These are phyloP conservation scores for Paraphoma chrysanthemicola DNA, from an alignment of 2,329 filamentous ascomycete genomes.

Conservation along the genomic window DNA sequence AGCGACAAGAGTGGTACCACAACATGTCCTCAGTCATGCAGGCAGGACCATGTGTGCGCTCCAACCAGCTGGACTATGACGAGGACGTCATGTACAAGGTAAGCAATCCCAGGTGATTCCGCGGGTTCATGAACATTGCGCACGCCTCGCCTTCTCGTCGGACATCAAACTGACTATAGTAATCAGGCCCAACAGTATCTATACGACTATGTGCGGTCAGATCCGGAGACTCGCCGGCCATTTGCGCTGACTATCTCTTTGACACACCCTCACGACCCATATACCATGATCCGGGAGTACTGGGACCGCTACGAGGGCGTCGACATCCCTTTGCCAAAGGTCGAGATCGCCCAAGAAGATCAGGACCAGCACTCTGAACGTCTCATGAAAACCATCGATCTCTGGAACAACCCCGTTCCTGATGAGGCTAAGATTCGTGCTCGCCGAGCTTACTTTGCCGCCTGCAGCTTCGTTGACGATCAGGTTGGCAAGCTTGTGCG, in stretches of 20 bases:
- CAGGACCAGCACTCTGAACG: conserved; percentile 88
- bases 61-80: conserved; percentile 95
- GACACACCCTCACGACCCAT: conserved; percentile 93
- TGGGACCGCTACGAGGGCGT: conserved; percentile 92
- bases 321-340: conserved; percentile 82
- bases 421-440: conserved; percentile 87
- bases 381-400: conserved; percentile 83
- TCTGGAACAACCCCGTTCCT: conserved; percentile 83
- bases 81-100: conserved; percentile 91
- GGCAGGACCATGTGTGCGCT: conserved; percentile 85
- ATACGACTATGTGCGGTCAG: conserved; percentile 87
- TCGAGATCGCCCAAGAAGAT: conserved; percentile 78
- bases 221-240: conserved; percentile 70
- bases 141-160: background rate
- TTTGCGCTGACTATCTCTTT: conserved; percentile 92
- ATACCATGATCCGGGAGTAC: conserved; percentile 91
- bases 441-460: conserved; percentile 88
- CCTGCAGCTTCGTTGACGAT: conserved; percentile 92
- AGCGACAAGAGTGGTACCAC: conserved; percentile 89
- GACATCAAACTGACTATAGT: conserved; percentile 9
- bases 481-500: conserved; percentile 84
- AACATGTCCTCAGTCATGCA: conserved; percentile 94
- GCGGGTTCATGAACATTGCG: conserved; percentile 50
- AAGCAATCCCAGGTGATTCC: conserved; percentile 71
- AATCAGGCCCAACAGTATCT: conserved; percentile 79